Conservation (phyloP, 2,329 filamentous ascomycete genomes). For the Cordyceps farinosa region DNA sequence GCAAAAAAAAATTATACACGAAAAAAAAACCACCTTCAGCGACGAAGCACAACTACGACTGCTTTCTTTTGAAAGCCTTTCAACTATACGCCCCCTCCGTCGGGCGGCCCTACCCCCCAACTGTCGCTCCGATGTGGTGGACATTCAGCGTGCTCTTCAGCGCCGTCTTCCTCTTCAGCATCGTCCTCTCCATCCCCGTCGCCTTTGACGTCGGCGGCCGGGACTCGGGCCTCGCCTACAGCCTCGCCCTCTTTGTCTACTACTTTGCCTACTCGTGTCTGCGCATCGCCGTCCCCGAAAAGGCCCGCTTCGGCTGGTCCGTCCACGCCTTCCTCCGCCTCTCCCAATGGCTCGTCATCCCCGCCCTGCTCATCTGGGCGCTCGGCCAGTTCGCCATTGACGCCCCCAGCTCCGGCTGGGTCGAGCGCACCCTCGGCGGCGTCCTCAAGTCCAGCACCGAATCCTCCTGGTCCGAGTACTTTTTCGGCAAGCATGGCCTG, state of each 20-base stretch:
- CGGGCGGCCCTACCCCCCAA: conserved; percentile 17
- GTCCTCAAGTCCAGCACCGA: conserved; percentile 57
- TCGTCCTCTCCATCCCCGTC: conserved; percentile 92
- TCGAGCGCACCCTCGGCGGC: conserved; percentile 71
- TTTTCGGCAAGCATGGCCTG: conserved; percentile 82
- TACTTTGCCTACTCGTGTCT: conserved; percentile 84
- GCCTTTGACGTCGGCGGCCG: conserved; percentile 97
- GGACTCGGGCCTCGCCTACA: conserved; percentile 91
- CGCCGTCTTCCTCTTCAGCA: conserved; percentile 81
- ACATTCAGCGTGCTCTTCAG: conserved; percentile 76
- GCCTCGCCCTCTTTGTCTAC: conserved; percentile 80
- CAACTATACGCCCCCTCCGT: neutral
- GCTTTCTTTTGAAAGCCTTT: neutral
- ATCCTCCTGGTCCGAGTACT: conserved; percentile 69
- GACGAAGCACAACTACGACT: conserved; percentile 5
- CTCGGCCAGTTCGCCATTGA: conserved; percentile 94
- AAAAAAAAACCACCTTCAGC: neutral
- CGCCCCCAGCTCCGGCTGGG: conserved; percentile 72
- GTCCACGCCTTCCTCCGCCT: conserved; percentile 66
- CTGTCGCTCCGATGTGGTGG: conserved; percentile 66
- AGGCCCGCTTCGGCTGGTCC: conserved; percentile 69
- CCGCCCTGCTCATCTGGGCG: conserved; percentile 86
- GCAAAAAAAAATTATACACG: neutral
- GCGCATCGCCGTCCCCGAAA: conserved; percentile 75
- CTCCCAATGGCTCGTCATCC: conserved; percentile 84